Conservation (phyloP, 2,329 filamentous ascomycete species). For the Cercospora sojina region DNA sequence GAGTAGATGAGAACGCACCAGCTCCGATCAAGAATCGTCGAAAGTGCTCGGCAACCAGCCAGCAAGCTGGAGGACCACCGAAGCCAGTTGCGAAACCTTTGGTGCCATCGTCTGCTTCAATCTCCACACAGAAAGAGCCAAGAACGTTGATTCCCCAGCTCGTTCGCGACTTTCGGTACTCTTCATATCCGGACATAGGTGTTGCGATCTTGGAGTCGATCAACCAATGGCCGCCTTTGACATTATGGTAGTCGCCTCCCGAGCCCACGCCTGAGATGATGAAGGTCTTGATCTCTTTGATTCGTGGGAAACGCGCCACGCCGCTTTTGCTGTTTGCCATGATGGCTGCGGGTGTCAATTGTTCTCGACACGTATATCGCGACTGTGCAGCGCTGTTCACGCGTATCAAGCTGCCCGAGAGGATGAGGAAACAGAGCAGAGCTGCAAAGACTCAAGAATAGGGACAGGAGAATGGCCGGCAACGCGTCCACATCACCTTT, state of each 20-base stretch:
- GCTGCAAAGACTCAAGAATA: neutral
- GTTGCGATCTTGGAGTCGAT: conserved; percentile 91
- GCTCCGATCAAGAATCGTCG: conserved; percentile 85
- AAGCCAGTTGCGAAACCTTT: conserved; percentile 93
- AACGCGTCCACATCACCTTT: conserved; percentile 6
- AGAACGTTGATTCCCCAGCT: conserved; percentile 96
- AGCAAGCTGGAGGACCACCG: conserved; percentile 88
- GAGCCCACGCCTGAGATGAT: conserved; percentile 64
- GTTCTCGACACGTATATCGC: neutral
- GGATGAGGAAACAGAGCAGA: neutral
- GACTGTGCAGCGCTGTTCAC: neutral
- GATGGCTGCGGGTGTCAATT: conserved; percentile 4
- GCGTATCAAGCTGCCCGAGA: neutral
- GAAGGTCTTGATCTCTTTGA: conserved; percentile 72
- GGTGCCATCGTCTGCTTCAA: conserved; percentile 86
- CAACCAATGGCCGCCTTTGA: conserved; percentile 71
- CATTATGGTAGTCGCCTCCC: conserved; percentile 90
- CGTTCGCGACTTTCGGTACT: conserved; percentile 83
- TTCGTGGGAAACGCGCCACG: conserved; percentile 65
- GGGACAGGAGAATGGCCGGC: neutral
- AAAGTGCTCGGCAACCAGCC: conserved; percentile 91
- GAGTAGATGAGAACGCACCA: conserved; percentile 42
- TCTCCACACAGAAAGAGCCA: conserved; percentile 86
- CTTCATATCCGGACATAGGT: conserved; percentile 84
- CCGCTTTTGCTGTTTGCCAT: conserved; percentile 36